Percentiles rank a stretch among this genome's conserved stretches.
These are phyloP conservation scores for Aspergillus sclerotioniger DNA, from an alignment of 495 filamentous ascomycete genomes.

Conservation along the genomic window DNA sequence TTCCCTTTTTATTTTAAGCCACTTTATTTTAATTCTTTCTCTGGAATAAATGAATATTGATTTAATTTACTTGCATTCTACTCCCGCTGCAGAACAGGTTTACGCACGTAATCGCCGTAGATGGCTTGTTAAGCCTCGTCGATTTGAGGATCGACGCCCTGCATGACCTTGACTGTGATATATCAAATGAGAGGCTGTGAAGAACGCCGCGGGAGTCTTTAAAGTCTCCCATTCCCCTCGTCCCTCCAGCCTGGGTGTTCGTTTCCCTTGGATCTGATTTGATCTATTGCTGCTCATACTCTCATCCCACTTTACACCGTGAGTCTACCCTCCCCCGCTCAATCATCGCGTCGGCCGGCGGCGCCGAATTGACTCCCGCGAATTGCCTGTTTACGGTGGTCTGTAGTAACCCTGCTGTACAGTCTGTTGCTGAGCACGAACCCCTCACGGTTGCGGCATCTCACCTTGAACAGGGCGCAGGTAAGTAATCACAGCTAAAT, in stretches of 20 bases:
- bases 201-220: slow-evolving; percentile 39
- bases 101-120: slow-evolving; percentile 21
- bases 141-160: slow-evolving; percentile 41
- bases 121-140: slow-evolving; percentile 24
- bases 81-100: slow-evolving; percentile 11
- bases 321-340: neutral
- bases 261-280: neutral
- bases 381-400: neutral
- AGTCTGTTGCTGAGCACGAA: slow-evolving; percentile 7
- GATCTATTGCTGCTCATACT: neutral
- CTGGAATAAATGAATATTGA: slow-evolving; percentile 1
- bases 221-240: slow-evolving; percentile 35
- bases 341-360: neutral
- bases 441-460: slow-evolving; percentile 5
- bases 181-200: slow-evolving; percentile 55
- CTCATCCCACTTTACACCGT: neutral
- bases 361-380: neutral
- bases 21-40: slow-evolving; percentile 15
- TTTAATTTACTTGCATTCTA: slow-evolving; percentile 6
- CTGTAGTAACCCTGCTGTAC: neutral
- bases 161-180: slow-evolving; percentile 51
- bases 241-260: slow-evolving; percentile 23
- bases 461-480: neutral
- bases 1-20: slow-evolving; percentile 5
- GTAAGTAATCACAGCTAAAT: slow-evolving; percentile 11